These are phyloP conservation scores for Neofusicoccum sp. DNA, from an alignment of 2,329 filamentous ascomycete species.

Conservation along the genomic window DNA sequence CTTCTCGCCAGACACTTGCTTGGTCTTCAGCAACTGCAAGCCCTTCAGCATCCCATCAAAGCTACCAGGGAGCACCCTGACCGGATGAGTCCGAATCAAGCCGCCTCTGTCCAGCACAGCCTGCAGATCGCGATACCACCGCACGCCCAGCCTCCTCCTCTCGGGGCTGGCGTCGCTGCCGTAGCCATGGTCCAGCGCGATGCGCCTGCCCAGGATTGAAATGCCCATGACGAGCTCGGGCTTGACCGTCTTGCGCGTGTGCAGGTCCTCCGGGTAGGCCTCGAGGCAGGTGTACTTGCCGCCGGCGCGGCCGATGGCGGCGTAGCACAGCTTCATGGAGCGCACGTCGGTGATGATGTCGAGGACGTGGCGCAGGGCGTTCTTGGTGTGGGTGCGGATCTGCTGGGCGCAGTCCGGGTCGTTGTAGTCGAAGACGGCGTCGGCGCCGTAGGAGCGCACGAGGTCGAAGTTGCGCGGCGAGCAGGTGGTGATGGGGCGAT, in stretches of 20 bases:
- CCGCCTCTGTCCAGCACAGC: no score
- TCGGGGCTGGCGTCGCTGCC: no score
- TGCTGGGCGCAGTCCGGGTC: slow-evolving; percentile 39
- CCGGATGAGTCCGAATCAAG: no score
- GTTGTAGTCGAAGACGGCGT: slow-evolving; percentile 52
- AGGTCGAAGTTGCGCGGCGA: slow-evolving; percentile 51
- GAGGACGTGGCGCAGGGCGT: slow-evolving; percentile 39
- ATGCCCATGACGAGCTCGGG: neutral
- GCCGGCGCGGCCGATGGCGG: slow-evolving; percentile 37
- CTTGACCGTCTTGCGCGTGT: neutral
- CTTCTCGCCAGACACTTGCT: no score
- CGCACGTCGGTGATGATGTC: slow-evolving; percentile 44
- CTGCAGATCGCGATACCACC: no score
- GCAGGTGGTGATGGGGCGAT: slow-evolving; percentile 46
- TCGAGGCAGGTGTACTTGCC: slow-evolving; percentile 35
- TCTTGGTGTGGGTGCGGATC: slow-evolving; percentile 46
- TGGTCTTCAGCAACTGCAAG: no score
- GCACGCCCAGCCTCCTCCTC: no score
- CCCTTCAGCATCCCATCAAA: no score
- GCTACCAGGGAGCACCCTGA: no score
- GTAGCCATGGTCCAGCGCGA: neutral
- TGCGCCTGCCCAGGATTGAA: slow-evolving; percentile 22
- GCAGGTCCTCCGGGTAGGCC: no score
- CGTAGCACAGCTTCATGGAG: slow-evolving; percentile 40
- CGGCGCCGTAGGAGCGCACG: slow-evolving; percentile 48